Evolutionary conservation across 2,329 filamentous ascomycete genomes (phyloP), one percentile per base, ranked within the genome.

Genomic region (Fusarium zealandicum): DNA sequence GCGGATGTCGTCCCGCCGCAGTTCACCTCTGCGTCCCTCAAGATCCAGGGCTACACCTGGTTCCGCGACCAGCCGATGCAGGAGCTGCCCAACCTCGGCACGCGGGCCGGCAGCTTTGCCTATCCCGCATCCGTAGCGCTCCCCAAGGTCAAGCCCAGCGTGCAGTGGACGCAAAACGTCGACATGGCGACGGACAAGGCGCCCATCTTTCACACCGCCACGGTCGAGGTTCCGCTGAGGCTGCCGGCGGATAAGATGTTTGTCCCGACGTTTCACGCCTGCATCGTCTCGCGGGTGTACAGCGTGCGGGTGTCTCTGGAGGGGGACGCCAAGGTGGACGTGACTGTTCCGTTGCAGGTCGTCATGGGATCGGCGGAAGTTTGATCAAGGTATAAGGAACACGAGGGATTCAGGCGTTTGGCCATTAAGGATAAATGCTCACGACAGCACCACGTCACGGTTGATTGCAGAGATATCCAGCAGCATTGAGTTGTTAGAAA

Each of bases 31-130:
- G 46, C 51, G 0, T 47, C 58, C 0, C 35, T 59, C 16, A 63
- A 60, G 20, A 32, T 66, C 1, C 51, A 59, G 4, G 9, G 61
- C 0, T 59, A 66, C 12, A 66, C 64, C 1, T 66, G 63, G 63
- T 66, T 64, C 47, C 63, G 61, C 5, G 59, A 63, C 6, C 41
- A 52, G 1, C 63, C 64, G 0, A 65, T 55, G 55, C 32, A 41
- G 13, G 48, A 22, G 12, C 25, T 65, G 1, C 64, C 63, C 18
- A 66, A 63, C 8, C 20, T 55, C 1, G 61, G 64, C 7, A 48
- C 52, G 6, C 56, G 51, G 2, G 8, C 38, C 0, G 52, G 41
- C 8, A 61, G 57, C 39, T 61, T 61, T 39, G 51, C 56, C 20
- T 63, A 63, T 25, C 56, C 59, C 2, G 62, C 12, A 7, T 43